Evolutionary conservation across 495 filamentous ascomycete genomes (phyloP).

Genomic region (Evernia prunastri): DNA sequence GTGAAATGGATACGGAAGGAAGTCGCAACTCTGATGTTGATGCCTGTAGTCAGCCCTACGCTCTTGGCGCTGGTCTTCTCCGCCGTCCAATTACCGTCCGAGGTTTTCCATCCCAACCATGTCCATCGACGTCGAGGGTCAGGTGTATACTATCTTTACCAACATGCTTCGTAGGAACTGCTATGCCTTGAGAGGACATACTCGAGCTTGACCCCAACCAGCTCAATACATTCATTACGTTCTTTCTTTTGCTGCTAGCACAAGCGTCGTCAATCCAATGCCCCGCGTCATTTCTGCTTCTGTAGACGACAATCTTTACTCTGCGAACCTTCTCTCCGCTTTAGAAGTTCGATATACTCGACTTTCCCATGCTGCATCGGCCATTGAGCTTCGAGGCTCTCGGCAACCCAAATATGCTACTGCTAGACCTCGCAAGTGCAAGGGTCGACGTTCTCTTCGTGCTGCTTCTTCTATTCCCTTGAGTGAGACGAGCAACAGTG

Average conservation of each 20-base stretch:
- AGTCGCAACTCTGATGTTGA: not conserved
- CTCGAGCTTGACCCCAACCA: not conserved
- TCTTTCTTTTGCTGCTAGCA: constrained; percentile 2
- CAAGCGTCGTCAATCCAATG: constrained; percentile 13
- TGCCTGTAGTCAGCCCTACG: constrained; percentile 16
- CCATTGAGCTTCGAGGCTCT: constrained; percentile 11
- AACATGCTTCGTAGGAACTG: constrained; percentile 9
- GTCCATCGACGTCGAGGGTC: not conserved
- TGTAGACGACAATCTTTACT: constrained; percentile 18
- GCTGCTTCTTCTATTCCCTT: constrained; percentile 1
- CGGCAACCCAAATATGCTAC: not conserved
- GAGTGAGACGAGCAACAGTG: not conserved
- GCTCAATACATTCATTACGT: constrained; percentile 17
- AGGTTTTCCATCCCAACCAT: too few species aligned
- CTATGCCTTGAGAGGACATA: not conserved
- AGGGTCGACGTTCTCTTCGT: not conserved
- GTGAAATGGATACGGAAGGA: not conserved
- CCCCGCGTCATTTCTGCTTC: constrained; percentile 13
- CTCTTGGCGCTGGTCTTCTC: constrained; percentile 6
- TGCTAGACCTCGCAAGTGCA: not conserved
- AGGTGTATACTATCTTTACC: constrained; percentile 8
- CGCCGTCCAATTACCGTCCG: too few species aligned
- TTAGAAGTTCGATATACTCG: not conserved
- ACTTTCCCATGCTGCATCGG: constrained; percentile 13
- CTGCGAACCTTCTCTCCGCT: not conserved